A percentile compares a stretch with the other conserved stretches of the same genome.
Evolutionary conservation across 371 early-diverging fungal species (phyloP).

Genomic region (Mortierella sp.): DNA sequence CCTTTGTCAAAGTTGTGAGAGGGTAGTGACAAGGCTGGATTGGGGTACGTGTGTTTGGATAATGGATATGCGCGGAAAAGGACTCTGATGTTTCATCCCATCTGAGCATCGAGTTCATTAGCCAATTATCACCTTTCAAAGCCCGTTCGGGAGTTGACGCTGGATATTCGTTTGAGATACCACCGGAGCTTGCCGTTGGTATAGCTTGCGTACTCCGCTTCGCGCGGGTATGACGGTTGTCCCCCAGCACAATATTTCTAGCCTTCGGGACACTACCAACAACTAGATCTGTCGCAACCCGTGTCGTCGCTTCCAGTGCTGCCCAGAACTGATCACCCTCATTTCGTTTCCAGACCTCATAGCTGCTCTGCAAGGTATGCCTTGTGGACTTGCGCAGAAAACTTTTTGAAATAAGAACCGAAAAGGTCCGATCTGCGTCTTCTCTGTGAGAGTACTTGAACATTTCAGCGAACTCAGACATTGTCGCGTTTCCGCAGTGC

Average conservation of each 20-base stretch:
- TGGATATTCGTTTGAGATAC: too few species aligned
- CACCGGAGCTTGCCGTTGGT: too few species aligned
- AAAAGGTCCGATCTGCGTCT: slow-evolving; percentile 20
- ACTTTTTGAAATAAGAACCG: slow-evolving; percentile 21
- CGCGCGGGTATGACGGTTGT: slow-evolving; percentile 11
- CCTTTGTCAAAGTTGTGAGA: too few species aligned
- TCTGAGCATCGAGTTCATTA: too few species aligned
- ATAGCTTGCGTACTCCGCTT: slow-evolving; percentile 13
- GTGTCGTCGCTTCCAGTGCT: slow-evolving; percentile 16
- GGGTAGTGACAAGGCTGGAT: too few species aligned
- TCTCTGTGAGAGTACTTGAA: slow-evolving; percentile 15
- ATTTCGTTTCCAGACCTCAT: slow-evolving; percentile 23
- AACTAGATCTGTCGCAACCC: slow-evolving; percentile 25
- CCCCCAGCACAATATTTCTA: slow-evolving; percentile 15
- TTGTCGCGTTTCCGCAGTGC: slow-evolving; percentile 11
- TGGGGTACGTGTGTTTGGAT: not conserved
- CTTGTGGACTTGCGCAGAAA: slow-evolving; percentile 19
- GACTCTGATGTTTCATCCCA: too few species aligned
- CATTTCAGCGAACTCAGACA: slow-evolving; percentile 15
- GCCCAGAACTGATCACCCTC: slow-evolving; percentile 29
- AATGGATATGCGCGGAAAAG: slow-evolving; percentile 2
- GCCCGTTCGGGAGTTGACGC: not conserved
- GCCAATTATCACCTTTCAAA: slow-evolving; percentile 2
- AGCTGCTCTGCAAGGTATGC: slow-evolving; percentile 18
- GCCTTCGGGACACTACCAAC: slow-evolving; percentile 21